Base-by-base conservation (phyloP, 2,329 filamentous ascomycete genomes). In the Talaromyces verruculosus region DNA sequence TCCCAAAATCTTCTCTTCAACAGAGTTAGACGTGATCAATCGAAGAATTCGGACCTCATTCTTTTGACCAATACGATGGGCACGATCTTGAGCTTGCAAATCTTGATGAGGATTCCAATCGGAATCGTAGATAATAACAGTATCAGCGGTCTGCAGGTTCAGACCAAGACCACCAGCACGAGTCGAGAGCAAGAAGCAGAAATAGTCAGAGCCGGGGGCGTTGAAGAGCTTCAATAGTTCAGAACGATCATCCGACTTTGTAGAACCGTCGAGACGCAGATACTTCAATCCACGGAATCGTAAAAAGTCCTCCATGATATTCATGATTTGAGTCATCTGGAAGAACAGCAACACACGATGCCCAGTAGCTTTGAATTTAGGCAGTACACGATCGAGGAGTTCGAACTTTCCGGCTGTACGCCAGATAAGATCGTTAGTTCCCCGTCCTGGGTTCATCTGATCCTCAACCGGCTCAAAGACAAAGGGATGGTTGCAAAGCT, bases 291-390 rank as follows among this genome's bases (percentile, higher is more conserved):
- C 90, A 69, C 92, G 87, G 74, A 92, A 90, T 3, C 94, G 90
- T 68, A 99, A 81, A 77, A 96, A 99, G 77, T 99, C 95, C 73
- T 99, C 95, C 95, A 99, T 98, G 74, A 99, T 99, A 80, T 99
- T 97, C 95, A 99, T 99, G 76, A 99, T 99, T 68, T 96, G 93
- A 3, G 95, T 99, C 95, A 99, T 99, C 78, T 99, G 95, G 85
- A 99, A 99, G 86, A 99, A 99, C 91, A 99, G 98, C 77, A 99
- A 84, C 33, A 98, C 93, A 79, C 95, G 91, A 87, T 99, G 95
- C 17, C 92, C 92, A 1, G 92, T 93, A 2, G 86, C 89, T 72
- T 91, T 87, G 79, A 99, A 98, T 80, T 99, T 99, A 57, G 95
- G 95, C 69, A 99, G 79, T 68, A 99, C 85, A 61, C 95, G 87